These are phyloP conservation scores for Teunomyces gatunensis DNA, from an alignment of 805 yeast genomes.

Conservation along the genomic window DNA sequence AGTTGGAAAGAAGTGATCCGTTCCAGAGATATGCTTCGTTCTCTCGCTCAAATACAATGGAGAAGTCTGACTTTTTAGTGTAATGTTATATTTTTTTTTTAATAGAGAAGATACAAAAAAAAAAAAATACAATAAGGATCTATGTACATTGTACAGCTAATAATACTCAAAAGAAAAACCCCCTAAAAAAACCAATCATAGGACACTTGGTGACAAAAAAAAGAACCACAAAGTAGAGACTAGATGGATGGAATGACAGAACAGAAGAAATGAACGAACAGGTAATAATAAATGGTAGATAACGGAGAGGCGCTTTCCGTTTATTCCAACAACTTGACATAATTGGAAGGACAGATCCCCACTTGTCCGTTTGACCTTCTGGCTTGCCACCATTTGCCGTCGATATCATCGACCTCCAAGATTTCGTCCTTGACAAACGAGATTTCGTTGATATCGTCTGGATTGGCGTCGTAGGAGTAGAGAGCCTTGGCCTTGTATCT, in stretches of 20 bases:
- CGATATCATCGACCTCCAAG: conserved; percentile 87
- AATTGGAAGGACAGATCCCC: conserved; percentile 95
- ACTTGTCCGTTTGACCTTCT: conserved; percentile 84
- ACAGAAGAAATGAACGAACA: background rate
- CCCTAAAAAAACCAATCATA: conserved; percentile 1
- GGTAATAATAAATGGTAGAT: background rate
- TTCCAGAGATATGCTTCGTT: conserved; percentile 61
- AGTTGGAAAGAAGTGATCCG: conserved; percentile 60
- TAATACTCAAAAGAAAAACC: background rate
- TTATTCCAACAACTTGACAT: conserved; percentile 67
- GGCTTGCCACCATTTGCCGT: conserved; percentile 99
- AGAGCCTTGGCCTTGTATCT: conserved; percentile 85
- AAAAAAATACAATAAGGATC: background rate
- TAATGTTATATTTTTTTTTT: background rate
- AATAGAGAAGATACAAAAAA: background rate
- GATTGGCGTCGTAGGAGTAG: conserved; percentile 84
- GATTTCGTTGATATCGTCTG: conserved; percentile 89
- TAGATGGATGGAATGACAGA: background rate
- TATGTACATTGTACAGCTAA: background rate
- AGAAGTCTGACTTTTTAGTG: conserved; percentile 9
- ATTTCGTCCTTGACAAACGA: conserved; percentile 88
- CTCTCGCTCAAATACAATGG: conserved; percentile 51
- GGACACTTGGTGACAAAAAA: background rate
- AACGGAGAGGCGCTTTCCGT: background rate
- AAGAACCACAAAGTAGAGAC: background rate